Conservation (phyloP, 371 early-diverging fungal genomes). For the Blastocladiella emersonii region DNA sequence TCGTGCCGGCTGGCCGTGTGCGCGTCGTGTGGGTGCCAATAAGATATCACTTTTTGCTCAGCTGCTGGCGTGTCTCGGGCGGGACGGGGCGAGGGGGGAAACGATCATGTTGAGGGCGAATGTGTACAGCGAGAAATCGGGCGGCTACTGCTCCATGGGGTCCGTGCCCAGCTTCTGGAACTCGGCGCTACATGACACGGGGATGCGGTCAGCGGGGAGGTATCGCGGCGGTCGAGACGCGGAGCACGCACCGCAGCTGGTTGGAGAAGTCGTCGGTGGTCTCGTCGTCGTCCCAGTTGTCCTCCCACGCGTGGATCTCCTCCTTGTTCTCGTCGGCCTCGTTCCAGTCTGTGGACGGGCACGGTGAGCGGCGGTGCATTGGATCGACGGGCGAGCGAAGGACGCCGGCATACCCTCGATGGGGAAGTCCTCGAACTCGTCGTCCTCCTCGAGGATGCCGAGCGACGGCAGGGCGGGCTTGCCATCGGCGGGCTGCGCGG, state of each 20-base stretch:
- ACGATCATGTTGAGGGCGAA: no score
- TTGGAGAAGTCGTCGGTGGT: constrained; percentile 77
- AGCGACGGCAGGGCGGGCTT: constrained; percentile 28
- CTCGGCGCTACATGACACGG: background rate
- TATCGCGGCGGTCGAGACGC: background rate
- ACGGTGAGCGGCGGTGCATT: background rate
- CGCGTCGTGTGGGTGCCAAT: no score
- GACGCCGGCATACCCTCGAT: constrained; percentile 46
- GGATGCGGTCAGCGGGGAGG: background rate
- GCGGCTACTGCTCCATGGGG: background rate
- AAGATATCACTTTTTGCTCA: no score
- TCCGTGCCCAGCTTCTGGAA: background rate
- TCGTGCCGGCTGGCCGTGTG: no score
- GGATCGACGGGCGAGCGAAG: no score
- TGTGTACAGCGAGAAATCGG: no score
- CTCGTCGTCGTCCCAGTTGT: constrained; percentile 87
- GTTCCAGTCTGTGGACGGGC: constrained; percentile 53
- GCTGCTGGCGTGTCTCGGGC: no score
- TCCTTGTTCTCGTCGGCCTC: constrained; percentile 58
- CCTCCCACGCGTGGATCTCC: constrained; percentile 68
- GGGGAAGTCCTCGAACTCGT: constrained; percentile 84
- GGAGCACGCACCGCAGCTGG: constrained; percentile 49
- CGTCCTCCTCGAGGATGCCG: constrained; percentile 70
- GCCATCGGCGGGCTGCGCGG: background rate
- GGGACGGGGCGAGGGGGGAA: no score